Evolutionary conservation across 2,329 filamentous ascomycete genomes (phyloP).

Genomic region (Alternaria hordeiaustralica): DNA sequence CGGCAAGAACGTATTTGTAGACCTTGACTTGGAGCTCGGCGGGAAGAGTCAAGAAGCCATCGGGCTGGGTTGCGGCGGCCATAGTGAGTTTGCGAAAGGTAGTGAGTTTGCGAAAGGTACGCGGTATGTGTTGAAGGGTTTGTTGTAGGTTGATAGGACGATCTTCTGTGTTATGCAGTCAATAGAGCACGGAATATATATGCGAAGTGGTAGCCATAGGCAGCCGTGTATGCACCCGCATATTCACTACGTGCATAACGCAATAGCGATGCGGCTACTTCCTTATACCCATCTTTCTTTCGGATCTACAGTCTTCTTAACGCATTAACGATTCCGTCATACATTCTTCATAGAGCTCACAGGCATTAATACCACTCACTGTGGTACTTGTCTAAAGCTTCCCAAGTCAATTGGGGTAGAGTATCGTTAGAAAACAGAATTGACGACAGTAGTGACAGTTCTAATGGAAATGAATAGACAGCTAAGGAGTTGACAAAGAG

Average conservation of each 20-base stretch:
- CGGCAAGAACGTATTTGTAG: neutral
- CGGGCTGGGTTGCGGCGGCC: neutral
- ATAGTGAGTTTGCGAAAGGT: neutral
- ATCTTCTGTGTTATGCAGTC: neutral
- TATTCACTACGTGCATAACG: neutral
- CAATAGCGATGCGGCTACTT: neutral
- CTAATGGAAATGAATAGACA: neutral
- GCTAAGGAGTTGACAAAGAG: neutral
- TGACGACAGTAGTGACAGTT: neutral
- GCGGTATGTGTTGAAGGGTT: neutral
- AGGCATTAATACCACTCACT: neutral
- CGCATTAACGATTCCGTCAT: neutral
- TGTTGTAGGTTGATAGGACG: neutral
- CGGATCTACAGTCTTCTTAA: neutral
- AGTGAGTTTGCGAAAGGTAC: neutral
- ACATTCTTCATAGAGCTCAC: neutral
- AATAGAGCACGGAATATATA: neutral
- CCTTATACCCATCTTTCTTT: too few species aligned
- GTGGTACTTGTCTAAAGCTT: neutral
- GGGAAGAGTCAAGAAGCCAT: neutral
- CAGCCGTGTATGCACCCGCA: neutral
- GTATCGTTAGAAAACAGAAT: neutral
- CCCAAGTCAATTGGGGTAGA: neutral
- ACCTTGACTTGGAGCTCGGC: neutral
- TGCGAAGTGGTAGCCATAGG: neutral